Percentiles rank a stretch among this genome's conserved stretches.
phyloP scores from a whole-genome alignment of 140 eudicot species.

The Cichorium intybus region DNA sequence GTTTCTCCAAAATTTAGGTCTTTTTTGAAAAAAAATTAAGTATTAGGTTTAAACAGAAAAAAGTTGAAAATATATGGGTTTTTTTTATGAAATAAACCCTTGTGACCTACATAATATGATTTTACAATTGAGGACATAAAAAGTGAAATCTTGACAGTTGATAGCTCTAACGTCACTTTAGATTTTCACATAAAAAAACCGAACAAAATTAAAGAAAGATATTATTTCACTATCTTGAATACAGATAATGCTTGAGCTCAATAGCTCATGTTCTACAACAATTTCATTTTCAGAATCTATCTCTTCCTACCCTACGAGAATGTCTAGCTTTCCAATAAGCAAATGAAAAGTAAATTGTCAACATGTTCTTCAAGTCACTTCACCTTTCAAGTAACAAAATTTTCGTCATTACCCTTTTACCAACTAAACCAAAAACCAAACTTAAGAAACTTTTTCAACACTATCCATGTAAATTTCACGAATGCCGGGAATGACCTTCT shows the following conservation, averaged over 20 bases:
- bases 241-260: neutral
- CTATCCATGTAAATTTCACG: conserved; percentile 22
- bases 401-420: neutral
- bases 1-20: too few relatives aligned
- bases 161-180: too few relatives aligned
- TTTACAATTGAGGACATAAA: too few relatives aligned
- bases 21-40: too few relatives aligned
- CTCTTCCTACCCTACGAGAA: conserved; percentile 15
- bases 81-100: too few relatives aligned
- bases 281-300: conserved; percentile 4
- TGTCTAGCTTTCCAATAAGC: conserved; percentile 1
- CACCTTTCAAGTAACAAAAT: neutral
- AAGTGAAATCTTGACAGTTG: too few relatives aligned
- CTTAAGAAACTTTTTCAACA: conserved; percentile 20
- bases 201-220: neutral
- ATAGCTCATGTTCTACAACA: conserved; percentile 10
- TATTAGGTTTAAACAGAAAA: too few relatives aligned
- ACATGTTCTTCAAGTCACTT: neutral
- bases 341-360: neutral
- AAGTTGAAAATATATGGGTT: too few relatives aligned
- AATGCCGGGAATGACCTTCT: conserved; percentile 9
- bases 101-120: too few relatives aligned
- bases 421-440: neutral
- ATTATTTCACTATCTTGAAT: neutral
- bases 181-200: neutral